Percentiles rank a stretch among this genome's conserved stretches.
These are phyloP conservation scores for Cordyceps pruinosa DNA, from an alignment of 2,329 filamentous ascomycete genomes.

Conservation along the genomic window DNA sequence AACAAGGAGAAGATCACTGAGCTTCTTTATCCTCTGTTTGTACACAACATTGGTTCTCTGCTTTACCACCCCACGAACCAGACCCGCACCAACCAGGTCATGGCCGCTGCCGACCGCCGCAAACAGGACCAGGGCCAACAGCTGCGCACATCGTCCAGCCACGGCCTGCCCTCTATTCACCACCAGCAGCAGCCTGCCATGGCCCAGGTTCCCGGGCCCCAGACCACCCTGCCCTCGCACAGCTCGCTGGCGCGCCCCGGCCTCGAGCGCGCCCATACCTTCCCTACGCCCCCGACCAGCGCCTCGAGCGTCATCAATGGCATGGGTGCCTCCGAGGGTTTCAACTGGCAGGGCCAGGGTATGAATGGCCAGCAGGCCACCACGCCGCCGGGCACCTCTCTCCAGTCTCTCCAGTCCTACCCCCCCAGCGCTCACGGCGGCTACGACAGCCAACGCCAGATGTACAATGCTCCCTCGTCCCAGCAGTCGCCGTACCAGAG, in stretches of 20 bases:
- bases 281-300: slow-evolving; percentile 88
- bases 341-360: slow-evolving; percentile 65
- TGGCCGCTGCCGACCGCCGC: slow-evolving; percentile 75
- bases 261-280: slow-evolving; percentile 81
- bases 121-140: slow-evolving; percentile 61
- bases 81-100: slow-evolving; percentile 72
- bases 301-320: slow-evolving; percentile 75
- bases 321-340: slow-evolving; percentile 69
- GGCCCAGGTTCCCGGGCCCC: slow-evolving; percentile 53
- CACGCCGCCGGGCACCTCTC: slow-evolving; percentile 70
- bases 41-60: slow-evolving; percentile 90
- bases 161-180: slow-evolving; percentile 59
- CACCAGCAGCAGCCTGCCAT: slow-evolving; percentile 52
- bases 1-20: slow-evolving; percentile 99
- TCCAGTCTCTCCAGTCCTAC: slow-evolving; percentile 76
- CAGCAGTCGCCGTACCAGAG: slow-evolving; percentile 68
- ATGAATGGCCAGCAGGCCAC: slow-evolving; percentile 65
- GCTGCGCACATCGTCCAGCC: slow-evolving; percentile 51
- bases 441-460: slow-evolving; percentile 70
- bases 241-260: slow-evolving; percentile 66
- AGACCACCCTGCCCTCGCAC: slow-evolving; percentile 55
- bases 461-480: slow-evolving; percentile 66
- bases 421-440: slow-evolving; percentile 53
- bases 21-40: slow-evolving; percentile 88
- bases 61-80: slow-evolving; percentile 92